Percentiles rank a stretch among this genome's conserved stretches.
These are phyloP conservation scores for Magnusiomyces ingens DNA, from an alignment of 1,139 yeast genomes.

Conservation along the genomic window DNA sequence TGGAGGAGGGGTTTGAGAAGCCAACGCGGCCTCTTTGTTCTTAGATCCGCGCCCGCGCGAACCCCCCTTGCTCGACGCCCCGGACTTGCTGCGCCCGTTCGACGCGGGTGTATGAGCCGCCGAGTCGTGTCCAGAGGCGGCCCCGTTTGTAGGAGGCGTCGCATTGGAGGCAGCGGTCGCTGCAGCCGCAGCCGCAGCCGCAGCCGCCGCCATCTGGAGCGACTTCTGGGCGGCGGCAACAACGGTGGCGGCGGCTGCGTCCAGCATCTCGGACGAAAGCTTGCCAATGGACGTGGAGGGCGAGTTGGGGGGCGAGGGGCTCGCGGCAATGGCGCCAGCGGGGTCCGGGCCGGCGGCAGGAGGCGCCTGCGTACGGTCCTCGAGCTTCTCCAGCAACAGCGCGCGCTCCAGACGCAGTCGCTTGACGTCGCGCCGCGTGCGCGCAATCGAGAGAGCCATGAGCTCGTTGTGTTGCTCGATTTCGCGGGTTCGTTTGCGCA, in stretches of 20 bases:
- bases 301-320: constrained; percentile 5
- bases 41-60: constrained; percentile 1
- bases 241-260: constrained; percentile 5
- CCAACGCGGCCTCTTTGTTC: neutral
- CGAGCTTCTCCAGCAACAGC: constrained; percentile 71
- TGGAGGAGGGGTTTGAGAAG: neutral
- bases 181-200: neutral
- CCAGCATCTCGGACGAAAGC: constrained; percentile 2
- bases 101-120: too few species aligned
- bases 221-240: constrained; percentile 5
- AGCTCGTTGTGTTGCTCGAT: constrained; percentile 76
- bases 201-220: constrained; percentile 1
- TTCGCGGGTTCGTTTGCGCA: constrained; percentile 64
- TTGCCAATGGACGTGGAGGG: constrained; percentile 4
- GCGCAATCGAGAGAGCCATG: constrained; percentile 66
- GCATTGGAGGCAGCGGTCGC: too few species aligned
- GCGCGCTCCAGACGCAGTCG: constrained; percentile 79
- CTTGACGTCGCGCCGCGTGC: constrained; percentile 72
- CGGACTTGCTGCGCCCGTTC: too few species aligned
- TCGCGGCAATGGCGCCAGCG: neutral
- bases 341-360: neutral
- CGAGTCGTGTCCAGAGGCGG: too few species aligned
- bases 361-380: constrained; percentile 26
- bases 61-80: neutral
- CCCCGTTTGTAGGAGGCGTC: too few species aligned